Base-by-base conservation (phyloP, 2,329 filamentous ascomycete species). In the Chalaropsis ovoidea region DNA sequence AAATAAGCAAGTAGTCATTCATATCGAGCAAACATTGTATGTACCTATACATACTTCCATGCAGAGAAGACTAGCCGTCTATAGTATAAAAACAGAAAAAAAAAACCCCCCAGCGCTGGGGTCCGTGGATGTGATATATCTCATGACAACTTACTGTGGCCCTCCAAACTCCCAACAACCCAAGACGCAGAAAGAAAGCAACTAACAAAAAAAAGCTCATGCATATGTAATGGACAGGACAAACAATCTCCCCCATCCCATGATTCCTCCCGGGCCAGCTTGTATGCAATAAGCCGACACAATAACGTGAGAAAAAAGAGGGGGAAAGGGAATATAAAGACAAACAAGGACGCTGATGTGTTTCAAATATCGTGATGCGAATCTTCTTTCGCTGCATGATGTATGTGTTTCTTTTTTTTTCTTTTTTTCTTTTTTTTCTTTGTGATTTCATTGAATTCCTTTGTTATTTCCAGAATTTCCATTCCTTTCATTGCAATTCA, bases 391-490 rank as follows among this genome's bases (percentile, higher is more conserved):
- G 35, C 45, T 64, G 15, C 66, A 64, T 67, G 56, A 42, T 49
- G 15, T 49, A 15, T 47, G 13, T 56, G 11, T 61, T 60, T 65
- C 64, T 67, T 52, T 62, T 62, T 60, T 65, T 39, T 58, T 61
- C 54, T 58, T 63, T 64, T 47, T 61, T 64, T 65, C 66, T 62
- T 64, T 64, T 43, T 62, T 65, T 45, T 31, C 61, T 43, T 64
- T 62, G 42, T 68, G 66, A 68, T 70, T 67, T 67, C 60, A 61
- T 69, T 67, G 22, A 54, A 61, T 67, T 45, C 39, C 31, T 65
- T 62, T 64, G n/a, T 47, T 62, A 41, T 62, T 64, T 66, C 19
- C 41, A 56, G 35, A 65, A 69, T 68, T 63, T 64, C 61, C 42
- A 31, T 65, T 67, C 56, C 24, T 65, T 61, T 35, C 61, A 60